Conservation (phyloP, 805 yeast genomes). For the Myxozyma nipponensis region DNA sequence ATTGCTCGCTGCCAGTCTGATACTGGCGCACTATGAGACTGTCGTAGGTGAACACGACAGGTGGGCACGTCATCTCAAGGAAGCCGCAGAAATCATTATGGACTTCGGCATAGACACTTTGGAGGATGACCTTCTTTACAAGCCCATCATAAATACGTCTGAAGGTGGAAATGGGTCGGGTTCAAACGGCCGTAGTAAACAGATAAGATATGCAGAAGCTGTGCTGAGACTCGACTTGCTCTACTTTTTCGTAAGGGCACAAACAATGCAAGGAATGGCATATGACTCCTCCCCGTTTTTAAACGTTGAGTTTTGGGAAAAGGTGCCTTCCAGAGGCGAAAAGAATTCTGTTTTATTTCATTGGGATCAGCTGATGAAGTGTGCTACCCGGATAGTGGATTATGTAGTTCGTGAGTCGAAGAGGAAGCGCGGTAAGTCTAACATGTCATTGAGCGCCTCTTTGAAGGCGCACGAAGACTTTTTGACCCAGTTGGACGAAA, state of each 20-base stretch:
- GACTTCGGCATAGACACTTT: conserved; percentile 7
- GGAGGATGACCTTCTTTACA: conserved; percentile 2
- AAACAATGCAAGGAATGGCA: conserved; percentile 12
- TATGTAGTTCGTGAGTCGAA: conserved; percentile 11
- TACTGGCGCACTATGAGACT: conserved; percentile 17
- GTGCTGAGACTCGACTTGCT: conserved; percentile 9
- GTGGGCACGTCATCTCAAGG: conserved; percentile 19
- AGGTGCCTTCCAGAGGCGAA: conserved; percentile 6
- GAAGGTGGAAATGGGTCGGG: conserved; percentile 1
- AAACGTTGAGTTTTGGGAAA: conserved; percentile 4
- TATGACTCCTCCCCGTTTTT: conserved; percentile 10
- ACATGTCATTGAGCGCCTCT: background rate
- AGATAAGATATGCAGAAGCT: conserved; percentile 13
- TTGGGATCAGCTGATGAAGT: conserved; percentile 4
- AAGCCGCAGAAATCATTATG: conserved; percentile 12
- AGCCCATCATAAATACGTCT: conserved; percentile 1
- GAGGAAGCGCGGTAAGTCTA: conserved; percentile 7
- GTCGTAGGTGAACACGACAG: conserved; percentile 18
- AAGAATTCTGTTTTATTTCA: conserved; percentile 1
- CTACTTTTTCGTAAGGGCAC: conserved; percentile 13
- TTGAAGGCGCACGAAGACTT: background rate
- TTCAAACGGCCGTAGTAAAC: no score
- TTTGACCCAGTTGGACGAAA: background rate
- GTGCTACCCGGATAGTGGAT: conserved; percentile 5
- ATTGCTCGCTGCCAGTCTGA: conserved; percentile 15